Conservation (phyloP, 169 alveolate genomes). For the Cyclospora cayetanensis region DNA sequence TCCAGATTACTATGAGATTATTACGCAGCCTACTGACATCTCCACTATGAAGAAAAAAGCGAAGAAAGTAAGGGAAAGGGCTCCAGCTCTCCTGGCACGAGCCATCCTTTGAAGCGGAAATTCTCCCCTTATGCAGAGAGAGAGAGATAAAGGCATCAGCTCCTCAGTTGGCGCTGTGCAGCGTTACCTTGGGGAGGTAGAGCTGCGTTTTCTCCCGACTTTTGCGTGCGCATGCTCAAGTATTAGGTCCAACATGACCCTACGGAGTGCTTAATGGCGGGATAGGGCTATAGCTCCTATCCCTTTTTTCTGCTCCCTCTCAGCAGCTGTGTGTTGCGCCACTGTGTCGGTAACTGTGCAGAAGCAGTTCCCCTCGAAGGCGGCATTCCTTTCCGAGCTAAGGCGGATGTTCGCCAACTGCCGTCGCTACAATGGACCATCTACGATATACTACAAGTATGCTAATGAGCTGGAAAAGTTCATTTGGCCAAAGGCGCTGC, state of each 20-base stretch:
- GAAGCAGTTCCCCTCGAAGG: neutral
- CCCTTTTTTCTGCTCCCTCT: neutral
- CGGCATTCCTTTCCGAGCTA: conserved; percentile 91
- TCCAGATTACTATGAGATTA: conserved; percentile 96
- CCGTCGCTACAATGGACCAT: conserved; percentile 92
- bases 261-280: neutral
- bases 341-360: neutral
- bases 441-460: conserved; percentile 94
- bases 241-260: neutral
- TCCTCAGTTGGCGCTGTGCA: neutral
- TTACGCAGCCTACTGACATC: conserved; percentile 93
- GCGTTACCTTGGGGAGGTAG: neutral
- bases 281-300: neutral
- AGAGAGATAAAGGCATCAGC: neutral
- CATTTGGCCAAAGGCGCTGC: neutral
- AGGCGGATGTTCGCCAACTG: conserved; percentile 95
- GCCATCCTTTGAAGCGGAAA: neutral
- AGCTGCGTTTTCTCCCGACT: conserved; percentile 74
- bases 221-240: neutral
- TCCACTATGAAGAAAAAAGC: conserved; percentile 29
- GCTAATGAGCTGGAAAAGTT: conserved; percentile 88
- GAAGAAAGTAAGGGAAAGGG: neutral
- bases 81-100: neutral
- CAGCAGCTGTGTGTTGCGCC: neutral
- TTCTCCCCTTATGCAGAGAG: neutral